These are phyloP conservation scores for Beauveria bassiana DNA, from an alignment of 2,329 filamentous ascomycete species.

Conservation along the genomic window DNA sequence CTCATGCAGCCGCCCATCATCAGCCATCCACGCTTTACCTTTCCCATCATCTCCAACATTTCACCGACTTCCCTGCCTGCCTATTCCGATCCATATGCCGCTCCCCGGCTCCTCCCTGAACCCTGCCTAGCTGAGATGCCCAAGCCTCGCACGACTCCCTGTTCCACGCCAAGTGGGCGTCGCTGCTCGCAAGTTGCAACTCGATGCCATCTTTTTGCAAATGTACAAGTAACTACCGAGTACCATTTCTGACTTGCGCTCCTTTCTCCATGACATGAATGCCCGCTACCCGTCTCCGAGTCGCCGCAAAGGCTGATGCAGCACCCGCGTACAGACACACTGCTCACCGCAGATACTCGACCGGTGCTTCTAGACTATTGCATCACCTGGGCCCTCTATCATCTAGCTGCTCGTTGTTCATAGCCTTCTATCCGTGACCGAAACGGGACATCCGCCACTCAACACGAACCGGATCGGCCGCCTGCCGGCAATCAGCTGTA, in stretches of 20 bases:
- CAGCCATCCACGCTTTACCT: neutral
- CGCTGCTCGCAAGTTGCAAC: too few relatives aligned
- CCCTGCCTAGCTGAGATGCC: conserved; percentile 10
- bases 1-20: neutral
- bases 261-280: too few relatives aligned
- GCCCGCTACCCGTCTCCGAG: neutral
- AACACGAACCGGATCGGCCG: neutral
- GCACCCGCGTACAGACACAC: neutral
- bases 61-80: neutral
- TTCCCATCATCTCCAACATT: neutral
- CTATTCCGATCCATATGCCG: neutral
- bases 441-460: too few relatives aligned
- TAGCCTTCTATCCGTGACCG: neutral
- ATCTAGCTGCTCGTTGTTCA: neutral
- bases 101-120: neutral
- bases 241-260: too few relatives aligned
- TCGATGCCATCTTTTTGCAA: neutral
- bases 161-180: neutral
- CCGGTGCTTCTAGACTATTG: too few relatives aligned
- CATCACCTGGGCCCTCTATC: too few relatives aligned
- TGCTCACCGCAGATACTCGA: neutral
- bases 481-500: neutral
- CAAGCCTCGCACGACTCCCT: neutral
- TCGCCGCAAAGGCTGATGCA: neutral
- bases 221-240: too few relatives aligned